phyloP scores from a whole-genome alignment of 148 eudicot genomes.

The Heliosperma pusillum region DNA sequence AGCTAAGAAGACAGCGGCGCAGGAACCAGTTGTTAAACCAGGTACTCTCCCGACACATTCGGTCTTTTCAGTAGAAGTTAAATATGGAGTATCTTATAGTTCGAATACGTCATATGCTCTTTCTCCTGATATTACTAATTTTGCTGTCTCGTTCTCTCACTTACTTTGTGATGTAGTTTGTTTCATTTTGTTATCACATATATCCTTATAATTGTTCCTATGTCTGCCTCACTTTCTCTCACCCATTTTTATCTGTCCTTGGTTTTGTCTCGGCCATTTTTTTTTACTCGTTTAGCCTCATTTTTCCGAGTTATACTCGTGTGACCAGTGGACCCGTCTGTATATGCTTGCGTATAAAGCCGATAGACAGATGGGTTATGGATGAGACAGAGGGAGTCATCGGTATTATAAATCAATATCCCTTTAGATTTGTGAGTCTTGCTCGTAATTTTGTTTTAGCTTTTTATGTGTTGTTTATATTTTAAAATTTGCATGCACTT shows the following conservation, averaged over 20 bases:
- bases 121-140: not conserved
- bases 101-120: not conserved
- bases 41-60: constrained; percentile 32
- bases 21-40: constrained; percentile 50
- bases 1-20: constrained; percentile 57
- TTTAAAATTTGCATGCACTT: not conserved
- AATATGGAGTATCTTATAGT: not conserved
- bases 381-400: not conserved
- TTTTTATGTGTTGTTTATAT: not conserved
- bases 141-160: not conserved
- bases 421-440: not conserved
- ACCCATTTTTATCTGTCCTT: not conserved
- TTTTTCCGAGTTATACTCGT: not conserved
- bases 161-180: not conserved
- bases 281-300: not conserved
- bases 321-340: not conserved
- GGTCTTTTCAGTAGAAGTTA: not conserved
- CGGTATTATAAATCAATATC: not conserved
- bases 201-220: not conserved
- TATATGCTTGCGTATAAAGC: not conserved
- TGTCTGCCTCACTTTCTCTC: not conserved
- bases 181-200: not conserved
- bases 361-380: not conserved
- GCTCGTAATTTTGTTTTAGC: not conserved
- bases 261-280: not conserved